Percentiles rank a stretch among this genome's conserved stretches.
phyloP scores from a whole-genome alignment of 108 stramenopile genomes.

The Fragilariopsis cylindrus region DNA sequence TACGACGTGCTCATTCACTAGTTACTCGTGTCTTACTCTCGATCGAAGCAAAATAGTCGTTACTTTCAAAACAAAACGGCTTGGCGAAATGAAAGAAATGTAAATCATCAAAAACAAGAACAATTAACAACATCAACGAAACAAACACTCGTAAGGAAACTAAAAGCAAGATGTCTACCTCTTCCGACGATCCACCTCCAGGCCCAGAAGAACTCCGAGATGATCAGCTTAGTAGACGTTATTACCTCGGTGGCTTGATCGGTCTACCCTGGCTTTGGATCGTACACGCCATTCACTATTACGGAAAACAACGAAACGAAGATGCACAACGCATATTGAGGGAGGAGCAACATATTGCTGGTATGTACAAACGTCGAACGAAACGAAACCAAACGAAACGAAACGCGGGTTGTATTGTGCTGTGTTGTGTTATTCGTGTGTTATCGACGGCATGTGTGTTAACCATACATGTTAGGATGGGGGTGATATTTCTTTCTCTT shows the following conservation, averaged over 20 bases:
- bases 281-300: constrained; percentile 66
- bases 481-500: neutral
- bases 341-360: neutral
- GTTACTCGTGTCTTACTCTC: too few species aligned
- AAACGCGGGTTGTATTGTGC: too few species aligned
- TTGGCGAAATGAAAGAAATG: too few species aligned
- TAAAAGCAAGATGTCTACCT: constrained; percentile 8
- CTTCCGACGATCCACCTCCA: constrained; percentile 1
- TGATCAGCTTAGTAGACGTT: constrained; percentile 54
- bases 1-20: too few species aligned
- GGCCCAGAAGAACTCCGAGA: constrained; percentile 11
- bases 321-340: neutral
- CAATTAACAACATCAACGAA: too few species aligned
- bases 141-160: too few species aligned
- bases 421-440: too few species aligned
- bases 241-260: constrained; percentile 72
- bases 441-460: too few species aligned
- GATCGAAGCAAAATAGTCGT: too few species aligned
- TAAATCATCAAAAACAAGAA: too few species aligned
- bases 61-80: too few species aligned
- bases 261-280: constrained; percentile 90
- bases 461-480: neutral
- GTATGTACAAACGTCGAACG: neutral
- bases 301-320: constrained; percentile 22
- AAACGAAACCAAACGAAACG: too few species aligned